Evolutionary conservation across 352 stramenopile species (phyloP), one percentile per base, ranked within the genome.

Genomic region (Pythium sp.): DNA sequence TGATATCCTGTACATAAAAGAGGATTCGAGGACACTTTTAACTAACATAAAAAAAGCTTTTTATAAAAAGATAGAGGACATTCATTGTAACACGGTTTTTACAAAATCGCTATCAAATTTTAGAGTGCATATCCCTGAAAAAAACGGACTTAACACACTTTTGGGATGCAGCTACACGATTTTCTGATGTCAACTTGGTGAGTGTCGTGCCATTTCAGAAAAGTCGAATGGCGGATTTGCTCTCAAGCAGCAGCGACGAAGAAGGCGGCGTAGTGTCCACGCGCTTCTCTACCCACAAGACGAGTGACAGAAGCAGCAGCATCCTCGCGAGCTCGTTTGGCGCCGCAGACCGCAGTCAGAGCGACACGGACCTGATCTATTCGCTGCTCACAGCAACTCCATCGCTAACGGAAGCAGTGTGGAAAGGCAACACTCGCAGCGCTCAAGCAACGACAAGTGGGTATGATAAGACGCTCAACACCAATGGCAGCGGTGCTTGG

Each of bases 211-310:
- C 24, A 26, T 26, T 26, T 26, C 24, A 26, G 24, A 26, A 26
- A 26, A 26, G 24, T 26, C 24, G 24, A 26, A 26, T 26, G 24
- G 24, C 84, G 47, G 84, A 93, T 53, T 73, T 93, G 70, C 80
- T 93, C 64, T 81, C 73, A 1, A 93, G 81, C 68, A 90, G 80
- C 68, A 77, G 84, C 58, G 76, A 89, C 24, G 83, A 89, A 15
- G 67, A 64, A 47, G 28, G 51, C 18, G 34, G 30, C 65, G n/a
- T 28, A 22, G 18, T 22, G 8, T 28, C 64, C 24, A 53, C 41
- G 14, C 47, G 61, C 32, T 22, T 58, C 36, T 69, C 64, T 7
- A 30, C 30, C 12, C 15, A 36, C 11, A 26, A 3, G 9, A 22
- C 18, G n/a, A 32, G 2, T 22, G 63, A 41, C 36, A 56, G 34